Percentiles rank a stretch among this genome's conserved stretches.
Conservation (phyloP, 176 grass and related monocot species). For the Ensete ventricosum region DNA sequence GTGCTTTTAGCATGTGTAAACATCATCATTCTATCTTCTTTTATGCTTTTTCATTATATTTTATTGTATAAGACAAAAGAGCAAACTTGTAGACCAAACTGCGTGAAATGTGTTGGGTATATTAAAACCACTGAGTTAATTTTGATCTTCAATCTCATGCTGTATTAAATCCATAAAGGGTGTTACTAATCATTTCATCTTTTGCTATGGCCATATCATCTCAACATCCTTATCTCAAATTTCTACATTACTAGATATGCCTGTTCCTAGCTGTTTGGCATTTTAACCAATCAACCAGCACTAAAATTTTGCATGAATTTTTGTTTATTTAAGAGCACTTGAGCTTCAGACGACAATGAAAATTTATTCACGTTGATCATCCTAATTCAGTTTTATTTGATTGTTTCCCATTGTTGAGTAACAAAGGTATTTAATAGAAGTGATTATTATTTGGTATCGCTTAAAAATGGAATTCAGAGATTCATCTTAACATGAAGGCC, state of each 20-base stretch:
- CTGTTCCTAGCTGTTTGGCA: background rate
- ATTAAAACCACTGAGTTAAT: background rate
- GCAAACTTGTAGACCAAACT: background rate
- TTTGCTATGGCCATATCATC: background rate
- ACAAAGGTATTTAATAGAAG: too few species aligned
- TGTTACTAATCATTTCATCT: background rate
- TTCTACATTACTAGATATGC: background rate
- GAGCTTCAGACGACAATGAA: too few species aligned
- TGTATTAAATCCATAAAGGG: background rate
- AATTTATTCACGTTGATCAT: too few species aligned
- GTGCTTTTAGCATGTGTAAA: background rate
- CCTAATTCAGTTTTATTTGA: too few species aligned
- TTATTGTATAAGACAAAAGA: background rate
- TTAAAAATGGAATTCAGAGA: too few species aligned
- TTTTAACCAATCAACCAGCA: background rate
- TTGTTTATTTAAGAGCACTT: too few species aligned
- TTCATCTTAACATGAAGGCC: background rate
- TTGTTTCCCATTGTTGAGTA: too few species aligned
- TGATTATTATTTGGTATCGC: too few species aligned
- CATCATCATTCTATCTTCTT: background rate
- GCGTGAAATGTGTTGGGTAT: background rate
- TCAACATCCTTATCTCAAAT: background rate
- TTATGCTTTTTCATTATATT: background rate
- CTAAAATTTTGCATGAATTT: too few species aligned
- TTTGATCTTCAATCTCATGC: too few species aligned